Base-by-base conservation (phyloP, 257 asterid genomes). In the Gynochthodes officinalis region DNA sequence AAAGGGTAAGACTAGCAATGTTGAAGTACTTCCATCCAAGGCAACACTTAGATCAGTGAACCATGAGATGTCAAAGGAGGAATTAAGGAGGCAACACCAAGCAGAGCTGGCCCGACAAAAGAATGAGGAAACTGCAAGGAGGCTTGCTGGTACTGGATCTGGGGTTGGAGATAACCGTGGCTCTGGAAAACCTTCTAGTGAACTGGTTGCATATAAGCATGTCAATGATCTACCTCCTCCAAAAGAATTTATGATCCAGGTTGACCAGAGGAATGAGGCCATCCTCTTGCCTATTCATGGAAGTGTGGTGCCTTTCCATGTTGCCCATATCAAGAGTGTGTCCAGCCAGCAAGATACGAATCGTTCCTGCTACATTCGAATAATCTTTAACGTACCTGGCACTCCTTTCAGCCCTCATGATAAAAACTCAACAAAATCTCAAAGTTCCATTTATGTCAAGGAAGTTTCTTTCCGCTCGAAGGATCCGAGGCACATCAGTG, bases 201-300 rank as follows among this genome's bases (percentile, higher is more conserved):
- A 78, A 40, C 48, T 78, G 60, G 43, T 78, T 63, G 82, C 82
- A 19, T 78, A 73, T 68, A 78, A 74, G 75, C 73, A 61, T 61
- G 60, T 78, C 23, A 78, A 78, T 73, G 82, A 78, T 69, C 75
- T 78, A 58, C 82, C 78, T 18, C 75, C 82, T 73, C 82, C 82
- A 4, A 78, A 64, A 59, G 82, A 73, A 21, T 59, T 73, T 75
- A 78, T 73, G 82, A 78, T 78, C 33, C 81, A 72, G 74, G 82
- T 78, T 63, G 82, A 78, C 67, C 82, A 78, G 68, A 78, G 70
- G 74, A 73, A 73, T 44, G 78, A 73, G 48, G 71, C 78, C 40
- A 68, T 78, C 59, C 78, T 78, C 64, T 35, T 78, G 33, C 82
- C 82, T 42, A 68, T 78, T n/a, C 61, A 73, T 25, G 82, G 78